phyloP scores from a whole-genome alignment of 2,329 filamentous ascomycete genomes.

The Escovopsis sp. region DNA sequence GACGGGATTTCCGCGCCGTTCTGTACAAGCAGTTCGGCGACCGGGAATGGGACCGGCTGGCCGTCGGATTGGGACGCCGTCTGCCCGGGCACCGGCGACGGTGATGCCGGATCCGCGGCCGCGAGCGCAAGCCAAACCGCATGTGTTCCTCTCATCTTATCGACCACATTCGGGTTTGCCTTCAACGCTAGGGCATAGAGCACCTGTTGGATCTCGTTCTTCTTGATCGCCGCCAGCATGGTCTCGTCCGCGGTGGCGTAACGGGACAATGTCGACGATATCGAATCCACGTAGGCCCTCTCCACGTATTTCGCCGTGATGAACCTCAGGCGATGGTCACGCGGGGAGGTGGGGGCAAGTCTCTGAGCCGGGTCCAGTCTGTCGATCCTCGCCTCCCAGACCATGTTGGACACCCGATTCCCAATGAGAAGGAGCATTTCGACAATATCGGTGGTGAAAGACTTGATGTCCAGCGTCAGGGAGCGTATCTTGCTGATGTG shows the following conservation, averaged over 20 bases:
- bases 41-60: conserved; percentile 58
- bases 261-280: conserved; percentile 59
- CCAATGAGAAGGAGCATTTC: conserved; percentile 84
- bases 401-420: conserved; percentile 88
- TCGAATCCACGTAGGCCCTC: conserved; percentile 62
- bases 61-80: conserved; percentile 20
- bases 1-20: conserved; percentile 82
- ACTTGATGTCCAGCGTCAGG: conserved; percentile 85
- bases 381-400: conserved; percentile 64
- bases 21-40: conserved; percentile 83
- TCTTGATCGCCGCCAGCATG: conserved; percentile 83
- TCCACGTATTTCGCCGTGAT: conserved; percentile 94
- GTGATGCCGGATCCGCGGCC: conserved; percentile 78
- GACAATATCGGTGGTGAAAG: conserved; percentile 93
- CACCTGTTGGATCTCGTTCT: conserved; percentile 87
- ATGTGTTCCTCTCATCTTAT: conserved; percentile 78
- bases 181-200: conserved; percentile 77
- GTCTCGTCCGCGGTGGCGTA: conserved; percentile 75
- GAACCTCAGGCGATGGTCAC: conserved; percentile 85
- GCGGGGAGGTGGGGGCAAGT: conserved; percentile 59
- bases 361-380: conserved; percentile 60
- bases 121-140: conserved; percentile 82
- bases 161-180: conserved; percentile 74
- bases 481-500: conserved; percentile 97
- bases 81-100: conserved; percentile 35